phyloP scores from a whole-genome alignment of 2,329 filamentous ascomycete genomes.

The Lasiodiplodia gonubiensis region DNA sequence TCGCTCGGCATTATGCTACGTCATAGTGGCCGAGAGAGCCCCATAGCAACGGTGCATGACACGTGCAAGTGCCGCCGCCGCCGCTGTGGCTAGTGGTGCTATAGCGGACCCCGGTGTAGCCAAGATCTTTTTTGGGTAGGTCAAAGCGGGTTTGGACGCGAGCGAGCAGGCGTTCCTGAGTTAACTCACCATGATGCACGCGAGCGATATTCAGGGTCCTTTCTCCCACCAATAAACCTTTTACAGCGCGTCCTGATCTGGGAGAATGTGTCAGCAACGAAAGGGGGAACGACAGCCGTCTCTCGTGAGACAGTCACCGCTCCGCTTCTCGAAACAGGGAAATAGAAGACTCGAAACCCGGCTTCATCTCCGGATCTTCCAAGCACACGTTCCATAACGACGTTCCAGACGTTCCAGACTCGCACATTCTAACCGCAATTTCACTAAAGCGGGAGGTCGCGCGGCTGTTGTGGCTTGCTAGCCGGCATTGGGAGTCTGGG shows the following conservation, averaged over 20 bases:
- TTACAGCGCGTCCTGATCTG: neutral
- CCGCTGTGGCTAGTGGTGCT: constrained; percentile 15
- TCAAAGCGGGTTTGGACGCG: constrained; percentile 2
- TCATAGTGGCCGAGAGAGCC: constrained; percentile 6
- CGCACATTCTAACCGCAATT: constrained; percentile 17
- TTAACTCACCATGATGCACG: constrained; percentile 10
- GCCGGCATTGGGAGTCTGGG: constrained; percentile 19
- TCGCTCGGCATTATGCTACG: neutral
- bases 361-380: constrained; percentile 25
- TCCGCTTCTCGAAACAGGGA: constrained; percentile 26
- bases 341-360: constrained; percentile 3
- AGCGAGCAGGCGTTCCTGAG: constrained; percentile 18
- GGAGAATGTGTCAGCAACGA: neutral
- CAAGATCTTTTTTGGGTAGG: constrained; percentile 3
- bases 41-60: constrained; percentile 14
- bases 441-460: constrained; percentile 16
- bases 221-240: neutral
- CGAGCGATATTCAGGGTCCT: constrained; percentile 21
- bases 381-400: constrained; percentile 8
- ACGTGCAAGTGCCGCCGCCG: neutral
- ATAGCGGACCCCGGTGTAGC: constrained; percentile 3
- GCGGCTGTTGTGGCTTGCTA: constrained; percentile 17
- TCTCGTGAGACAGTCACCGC: constrained; percentile 25
- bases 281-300: constrained; percentile 4
- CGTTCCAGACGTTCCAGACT: constrained; percentile 12